Evolutionary conservation across 2,329 filamentous ascomycete genomes (phyloP).

Genomic region (Fusarium zealandicum): DNA sequence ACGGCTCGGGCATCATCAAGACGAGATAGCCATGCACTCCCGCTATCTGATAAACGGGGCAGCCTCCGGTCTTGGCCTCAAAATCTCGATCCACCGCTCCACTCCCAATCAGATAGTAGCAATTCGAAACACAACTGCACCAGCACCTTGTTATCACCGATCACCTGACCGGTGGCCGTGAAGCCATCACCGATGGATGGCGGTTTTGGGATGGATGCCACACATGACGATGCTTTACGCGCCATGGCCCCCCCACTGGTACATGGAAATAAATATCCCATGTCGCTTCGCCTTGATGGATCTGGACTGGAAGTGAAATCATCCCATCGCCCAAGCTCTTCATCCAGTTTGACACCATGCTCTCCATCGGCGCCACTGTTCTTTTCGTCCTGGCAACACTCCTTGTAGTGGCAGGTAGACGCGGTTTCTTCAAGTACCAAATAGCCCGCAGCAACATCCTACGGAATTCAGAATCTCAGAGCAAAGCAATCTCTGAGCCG

Average conservation of each 20-base stretch:
- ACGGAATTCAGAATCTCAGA: slow-evolving; percentile 10
- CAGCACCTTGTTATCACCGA: slow-evolving; percentile 19
- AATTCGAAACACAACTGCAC: slow-evolving; percentile 9
- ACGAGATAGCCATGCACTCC: slow-evolving; percentile 1
- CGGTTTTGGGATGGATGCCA: neutral
- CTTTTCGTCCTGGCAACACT: neutral
- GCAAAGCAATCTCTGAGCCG: slow-evolving; percentile 24
- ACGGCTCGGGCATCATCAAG: neutral
- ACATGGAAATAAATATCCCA: neutral
- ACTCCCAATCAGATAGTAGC: slow-evolving; percentile 11
- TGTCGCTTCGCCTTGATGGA: neutral
- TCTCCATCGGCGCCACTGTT: neutral
- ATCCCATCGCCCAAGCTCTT: neutral
- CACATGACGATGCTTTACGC: neutral
- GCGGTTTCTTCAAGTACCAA: slow-evolving; percentile 18
- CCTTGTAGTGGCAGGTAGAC: neutral
- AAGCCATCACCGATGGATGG: slow-evolving; percentile 17
- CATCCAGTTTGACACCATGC: neutral
- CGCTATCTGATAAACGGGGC: slow-evolving; percentile 19
- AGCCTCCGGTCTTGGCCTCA: slow-evolving; percentile 18
- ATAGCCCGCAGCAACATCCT: slow-evolving; percentile 17
- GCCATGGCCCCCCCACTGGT: neutral
- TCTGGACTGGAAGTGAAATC: neutral
- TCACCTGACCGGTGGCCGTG: slow-evolving; percentile 27
- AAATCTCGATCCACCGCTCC: slow-evolving; percentile 11